Evolutionary conservation across 106 monocot species (phyloP), one percentile per base, ranked within the genome.

Genomic region (Acanthochlamys bracteata): DNA sequence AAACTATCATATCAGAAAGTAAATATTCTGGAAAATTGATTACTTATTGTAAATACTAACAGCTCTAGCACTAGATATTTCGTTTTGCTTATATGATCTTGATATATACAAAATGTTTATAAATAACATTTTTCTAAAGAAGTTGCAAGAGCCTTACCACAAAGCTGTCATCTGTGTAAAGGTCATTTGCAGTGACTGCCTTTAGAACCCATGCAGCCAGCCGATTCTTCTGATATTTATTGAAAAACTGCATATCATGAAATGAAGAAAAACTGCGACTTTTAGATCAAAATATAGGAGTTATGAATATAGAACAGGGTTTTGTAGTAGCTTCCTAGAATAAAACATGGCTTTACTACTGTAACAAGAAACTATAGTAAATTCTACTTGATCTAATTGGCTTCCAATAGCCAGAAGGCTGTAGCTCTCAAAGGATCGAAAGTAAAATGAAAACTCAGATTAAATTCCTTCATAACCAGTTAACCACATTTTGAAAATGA

Each of bases 121-220:
- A 58, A 57, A 10, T 6, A 40, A 41, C 42, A 25, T 54, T 12
- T 13, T 45, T 45, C 10, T 9, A 9, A 9, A 45, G 43, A 45
- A 45, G 10, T 45, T 45, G 43, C 0, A 42, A 23, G 11, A 47
- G 22, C 55, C 80, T 45, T 84, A 90, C 94, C 86, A 90, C 90
- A 84, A 95, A 95, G 71, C 95, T 95, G 61, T 95, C 90, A 72
- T 90, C 90, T 56, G 95, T 95, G 42, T 82, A 82, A 8, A 95
- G 79, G 67, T 95, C 90, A 80, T 95, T 95, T 65, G 86, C 90
- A 27, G 90, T 57, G 64, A 95, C 75, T 10, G 90, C 90, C 65
- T 69, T 90, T 57, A 89, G 62, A 40, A 57, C 82, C 95, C 95
- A 95, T 63, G 80, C 82, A 66, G 77, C 66, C 60, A 95, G 40